Evolutionary conservation across 2,329 filamentous ascomycete species (phyloP).

Genomic region (Pestalotiopsis fici): DNA sequence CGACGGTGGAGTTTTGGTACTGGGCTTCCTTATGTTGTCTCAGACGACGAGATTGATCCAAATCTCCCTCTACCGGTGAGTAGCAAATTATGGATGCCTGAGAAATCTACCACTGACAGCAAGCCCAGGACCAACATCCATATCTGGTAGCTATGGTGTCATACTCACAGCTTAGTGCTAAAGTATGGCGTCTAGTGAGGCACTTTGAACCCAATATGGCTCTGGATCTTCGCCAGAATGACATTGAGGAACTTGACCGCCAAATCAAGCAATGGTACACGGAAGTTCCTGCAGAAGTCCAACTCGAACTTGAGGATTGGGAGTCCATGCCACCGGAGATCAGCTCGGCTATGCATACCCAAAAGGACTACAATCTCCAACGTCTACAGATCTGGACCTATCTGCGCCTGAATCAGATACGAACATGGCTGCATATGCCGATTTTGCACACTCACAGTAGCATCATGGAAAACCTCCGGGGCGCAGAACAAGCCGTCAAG

Average conservation of each 20-base stretch:
- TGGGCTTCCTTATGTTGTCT: constrained; percentile 81
- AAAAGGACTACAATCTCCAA: constrained; percentile 63
- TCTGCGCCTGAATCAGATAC: constrained; percentile 84
- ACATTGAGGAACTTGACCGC: constrained; percentile 79
- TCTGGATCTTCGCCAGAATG: constrained; percentile 67
- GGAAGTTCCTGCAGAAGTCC: constrained; percentile 61
- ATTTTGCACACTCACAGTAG: constrained; percentile 82
- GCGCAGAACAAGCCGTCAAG: constrained; percentile 74
- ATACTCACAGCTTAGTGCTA: constrained; percentile 81
- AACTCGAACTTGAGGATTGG: constrained; percentile 60
- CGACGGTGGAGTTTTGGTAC: constrained; percentile 88
- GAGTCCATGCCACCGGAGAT: constrained; percentile 32
- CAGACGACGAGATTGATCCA: constrained; percentile 84
- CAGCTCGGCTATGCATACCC: constrained; percentile 37
- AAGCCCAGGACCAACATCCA: constrained; percentile 50
- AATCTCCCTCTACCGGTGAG: constrained; percentile 77
- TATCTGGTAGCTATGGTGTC: constrained; percentile 84
- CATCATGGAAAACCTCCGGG: constrained; percentile 73
- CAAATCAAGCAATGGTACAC: constrained; percentile 89
- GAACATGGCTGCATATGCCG: constrained; percentile 85
- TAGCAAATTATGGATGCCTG: constrained; percentile 7
- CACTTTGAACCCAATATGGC: constrained; percentile 64
- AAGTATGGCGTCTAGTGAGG: constrained; percentile 82
- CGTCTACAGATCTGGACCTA: constrained; percentile 83
- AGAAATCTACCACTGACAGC: constrained; percentile 17